These are phyloP conservation scores for Fusarium sp. DNA, from an alignment of 2,329 filamentous ascomycete genomes.

Conservation along the genomic window DNA sequence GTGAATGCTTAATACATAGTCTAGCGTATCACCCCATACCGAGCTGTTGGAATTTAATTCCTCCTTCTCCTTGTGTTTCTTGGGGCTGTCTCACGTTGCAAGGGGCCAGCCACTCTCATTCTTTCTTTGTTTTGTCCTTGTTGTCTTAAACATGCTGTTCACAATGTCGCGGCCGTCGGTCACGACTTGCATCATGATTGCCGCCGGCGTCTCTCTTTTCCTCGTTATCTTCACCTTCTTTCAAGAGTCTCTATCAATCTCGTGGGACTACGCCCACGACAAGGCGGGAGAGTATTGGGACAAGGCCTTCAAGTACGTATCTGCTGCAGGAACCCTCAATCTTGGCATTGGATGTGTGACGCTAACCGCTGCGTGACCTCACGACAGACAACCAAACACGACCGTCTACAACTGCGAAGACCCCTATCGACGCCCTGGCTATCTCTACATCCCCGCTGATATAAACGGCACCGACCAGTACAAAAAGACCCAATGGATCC, in stretches of 20 bases:
- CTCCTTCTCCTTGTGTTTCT: background rate
- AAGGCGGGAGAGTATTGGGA: slow-evolving; percentile 28
- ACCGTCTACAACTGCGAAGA: slow-evolving; percentile 29
- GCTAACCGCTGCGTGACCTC: slow-evolving; percentile 20
- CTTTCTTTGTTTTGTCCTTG: background rate
- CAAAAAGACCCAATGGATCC: slow-evolving; percentile 58
- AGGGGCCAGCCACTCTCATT: slow-evolving; percentile 1
- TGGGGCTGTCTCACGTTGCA: slow-evolving; percentile 2
- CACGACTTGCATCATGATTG: slow-evolving; percentile 20
- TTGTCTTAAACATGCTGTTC: slow-evolving; percentile 28
- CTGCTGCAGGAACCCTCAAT: background rate
- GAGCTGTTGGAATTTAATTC: background rate
- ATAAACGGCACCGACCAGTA: slow-evolving; percentile 66
- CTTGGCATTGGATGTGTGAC: slow-evolving; percentile 25
- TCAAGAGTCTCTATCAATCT: slow-evolving; percentile 27
- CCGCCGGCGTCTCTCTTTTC: slow-evolving; percentile 32
- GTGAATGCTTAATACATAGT: slow-evolving; percentile 9
- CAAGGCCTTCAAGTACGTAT: slow-evolving; percentile 20
- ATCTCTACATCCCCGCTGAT: slow-evolving; percentile 61
- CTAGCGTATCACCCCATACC: slow-evolving; percentile 6
- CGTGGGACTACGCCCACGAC: slow-evolving; percentile 25
- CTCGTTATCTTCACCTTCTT: slow-evolving; percentile 29
- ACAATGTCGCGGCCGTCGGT: slow-evolving; percentile 28
- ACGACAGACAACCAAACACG: slow-evolving; percentile 1
- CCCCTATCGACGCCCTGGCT: slow-evolving; percentile 62